Percentiles rank a stretch among this genome's conserved stretches.
Conservation (phyloP, 2,329 filamentous ascomycete species). For the Septoria petroselini region DNA sequence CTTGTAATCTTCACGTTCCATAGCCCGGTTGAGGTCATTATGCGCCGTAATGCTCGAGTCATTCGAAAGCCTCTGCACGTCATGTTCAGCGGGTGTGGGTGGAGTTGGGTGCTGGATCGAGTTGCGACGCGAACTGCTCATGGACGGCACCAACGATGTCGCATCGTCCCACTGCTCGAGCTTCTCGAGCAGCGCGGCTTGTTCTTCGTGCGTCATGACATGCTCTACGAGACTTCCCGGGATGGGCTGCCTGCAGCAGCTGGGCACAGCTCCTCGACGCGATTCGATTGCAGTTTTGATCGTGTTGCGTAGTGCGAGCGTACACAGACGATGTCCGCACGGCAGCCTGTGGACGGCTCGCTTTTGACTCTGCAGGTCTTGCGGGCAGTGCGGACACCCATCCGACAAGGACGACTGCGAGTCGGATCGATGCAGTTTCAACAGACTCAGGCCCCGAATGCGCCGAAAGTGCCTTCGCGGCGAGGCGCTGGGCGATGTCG, state of each 20-base stretch:
- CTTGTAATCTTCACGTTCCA: constrained; percentile 31
- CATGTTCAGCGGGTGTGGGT: constrained; percentile 5
- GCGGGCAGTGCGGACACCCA: constrained; percentile 37
- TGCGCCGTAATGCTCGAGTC: constrained; percentile 23
- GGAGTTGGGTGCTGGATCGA: constrained; percentile 11
- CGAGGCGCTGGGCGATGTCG: constrained; percentile 28
- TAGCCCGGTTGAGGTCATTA: constrained; percentile 24
- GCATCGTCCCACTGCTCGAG: constrained; percentile 36
- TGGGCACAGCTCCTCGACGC: constrained; percentile 37
- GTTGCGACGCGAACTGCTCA: constrained; percentile 19
- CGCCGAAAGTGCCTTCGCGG: constrained; percentile 36
- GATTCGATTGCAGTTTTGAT: constrained; percentile 39
- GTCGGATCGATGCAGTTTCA: constrained; percentile 30
- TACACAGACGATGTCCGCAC: constrained; percentile 38
- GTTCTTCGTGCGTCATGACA: constrained; percentile 41
- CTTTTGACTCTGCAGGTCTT: constrained; percentile 27
- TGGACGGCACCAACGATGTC: constrained; percentile 21
- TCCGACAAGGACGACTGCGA: constrained; percentile 30
- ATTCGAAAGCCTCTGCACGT: constrained; percentile 18
- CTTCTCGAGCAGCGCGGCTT: constrained; percentile 36
- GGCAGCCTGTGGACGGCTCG: constrained; percentile 36
- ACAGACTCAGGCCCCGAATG: constrained; percentile 36
- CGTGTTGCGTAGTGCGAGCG: constrained; percentile 34
- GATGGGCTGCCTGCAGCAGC: constrained; percentile 43
- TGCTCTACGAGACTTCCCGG: constrained; percentile 42